phyloP scores from a whole-genome alignment of 2,329 filamentous ascomycete species.

The Curvularia spicifera region DNA sequence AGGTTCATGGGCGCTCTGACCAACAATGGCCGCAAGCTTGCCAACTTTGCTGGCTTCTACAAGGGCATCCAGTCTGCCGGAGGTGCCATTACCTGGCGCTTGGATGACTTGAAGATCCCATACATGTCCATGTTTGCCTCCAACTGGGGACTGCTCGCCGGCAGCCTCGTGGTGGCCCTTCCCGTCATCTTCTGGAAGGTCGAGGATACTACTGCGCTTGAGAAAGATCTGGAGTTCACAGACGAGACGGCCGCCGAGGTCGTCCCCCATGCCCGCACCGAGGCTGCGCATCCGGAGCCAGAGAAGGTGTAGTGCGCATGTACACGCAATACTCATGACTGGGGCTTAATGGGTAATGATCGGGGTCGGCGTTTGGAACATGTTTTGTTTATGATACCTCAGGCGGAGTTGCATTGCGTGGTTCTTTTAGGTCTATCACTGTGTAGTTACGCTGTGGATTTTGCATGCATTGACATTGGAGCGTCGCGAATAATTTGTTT shows the following conservation, averaged over 20 bases:
- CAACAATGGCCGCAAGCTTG: slow-evolving; percentile 89
- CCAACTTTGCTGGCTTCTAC: slow-evolving; percentile 91
- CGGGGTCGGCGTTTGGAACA: slow-evolving; percentile 16
- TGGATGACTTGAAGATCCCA: slow-evolving; percentile 65
- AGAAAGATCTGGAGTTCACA: slow-evolving; percentile 83
- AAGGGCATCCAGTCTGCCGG: slow-evolving; percentile 91
- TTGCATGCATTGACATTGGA: slow-evolving; percentile 19
- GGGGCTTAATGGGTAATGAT: slow-evolving; percentile 17
- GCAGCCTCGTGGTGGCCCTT: slow-evolving; percentile 75
- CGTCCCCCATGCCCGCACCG: slow-evolving; percentile 35
- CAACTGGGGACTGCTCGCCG: slow-evolving; percentile 77
- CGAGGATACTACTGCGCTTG: slow-evolving; percentile 78
- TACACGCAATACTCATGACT: slow-evolving; percentile 13
- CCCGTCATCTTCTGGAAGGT: slow-evolving; percentile 82
- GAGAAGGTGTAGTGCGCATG: slow-evolving; percentile 38
- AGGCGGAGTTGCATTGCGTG: slow-evolving; percentile 16
- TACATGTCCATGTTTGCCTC: slow-evolving; percentile 76
- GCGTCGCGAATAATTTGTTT: slow-evolving; percentile 13
- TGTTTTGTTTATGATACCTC: slow-evolving; percentile 31
- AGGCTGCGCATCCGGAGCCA: slow-evolving; percentile 21
- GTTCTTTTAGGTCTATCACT: slow-evolving; percentile 31
- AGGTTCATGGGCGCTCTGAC: slow-evolving; percentile 80
- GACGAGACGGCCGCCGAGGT: slow-evolving; percentile 83
- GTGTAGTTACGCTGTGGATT: slow-evolving; percentile 27
- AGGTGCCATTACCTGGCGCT: slow-evolving; percentile 74